Percentiles rank a stretch among this genome's conserved stretches.
These are phyloP conservation scores for Heteromeles arbutifolia DNA, from an alignment of 306 rosid genomes.

Conservation along the genomic window DNA sequence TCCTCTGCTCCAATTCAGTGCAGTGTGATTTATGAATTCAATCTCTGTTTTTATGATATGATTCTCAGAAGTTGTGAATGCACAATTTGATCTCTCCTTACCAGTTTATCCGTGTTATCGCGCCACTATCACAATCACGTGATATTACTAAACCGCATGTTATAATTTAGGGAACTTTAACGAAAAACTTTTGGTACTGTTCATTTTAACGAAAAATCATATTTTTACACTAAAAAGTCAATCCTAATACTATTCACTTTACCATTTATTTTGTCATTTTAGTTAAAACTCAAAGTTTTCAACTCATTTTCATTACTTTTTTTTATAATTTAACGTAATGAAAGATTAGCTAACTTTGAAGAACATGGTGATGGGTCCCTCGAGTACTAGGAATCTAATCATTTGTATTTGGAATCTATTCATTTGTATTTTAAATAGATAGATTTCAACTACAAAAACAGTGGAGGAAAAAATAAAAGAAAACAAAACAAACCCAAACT, in stretches of 20 bases:
- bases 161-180: no score
- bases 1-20: neutral
- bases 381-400: neutral
- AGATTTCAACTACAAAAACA: neutral
- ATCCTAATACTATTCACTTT: no score
- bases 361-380: slow-evolving; percentile 1
- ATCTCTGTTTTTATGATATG: neutral
- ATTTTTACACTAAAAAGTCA: no score
- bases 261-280: no score
- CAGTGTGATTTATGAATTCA: slow-evolving; percentile 1
- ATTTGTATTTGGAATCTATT: neutral
- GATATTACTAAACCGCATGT: neutral
- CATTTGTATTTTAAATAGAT: neutral
- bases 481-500: no score
- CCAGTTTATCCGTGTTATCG: neutral
- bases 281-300: no score
- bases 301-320: no score
- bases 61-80: neutral
- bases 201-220: no score
- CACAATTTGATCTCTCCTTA: neutral
- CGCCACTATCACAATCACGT: neutral
- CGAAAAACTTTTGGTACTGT: no score
- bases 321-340: neutral
- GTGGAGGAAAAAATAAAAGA: neutral
- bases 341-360: neutral